phyloP scores from a whole-genome alignment of 106 monocot species.

The Dendrobium catenatum region DNA sequence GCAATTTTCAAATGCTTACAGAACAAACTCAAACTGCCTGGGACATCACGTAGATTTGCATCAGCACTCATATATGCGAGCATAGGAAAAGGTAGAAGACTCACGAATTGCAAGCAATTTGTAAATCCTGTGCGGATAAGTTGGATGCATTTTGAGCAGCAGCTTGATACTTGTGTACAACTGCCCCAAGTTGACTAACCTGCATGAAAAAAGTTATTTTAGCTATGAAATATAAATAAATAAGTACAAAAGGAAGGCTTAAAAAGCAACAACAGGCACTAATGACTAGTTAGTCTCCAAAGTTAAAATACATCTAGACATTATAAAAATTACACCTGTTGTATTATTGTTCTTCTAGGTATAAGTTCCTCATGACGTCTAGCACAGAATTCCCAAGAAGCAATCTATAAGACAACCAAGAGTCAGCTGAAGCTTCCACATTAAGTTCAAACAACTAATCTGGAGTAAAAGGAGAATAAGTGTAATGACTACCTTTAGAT shows the following conservation, averaged over 20 bases:
- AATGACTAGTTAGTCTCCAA: not conserved
- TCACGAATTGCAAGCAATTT: constrained; percentile 81
- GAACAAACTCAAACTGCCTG: no score
- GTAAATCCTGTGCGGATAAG: constrained; percentile 64
- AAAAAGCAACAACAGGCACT: not conserved
- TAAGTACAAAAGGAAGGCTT: not conserved
- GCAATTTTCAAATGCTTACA: no score
- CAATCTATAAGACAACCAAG: constrained; percentile 33
- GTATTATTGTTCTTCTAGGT: constrained; percentile 74
- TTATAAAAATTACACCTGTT: constrained; percentile 43
- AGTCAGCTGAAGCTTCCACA: not conserved
- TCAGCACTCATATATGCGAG: not conserved
- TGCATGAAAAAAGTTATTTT: constrained; percentile 16
- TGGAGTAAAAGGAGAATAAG: not conserved
- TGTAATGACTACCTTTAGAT: constrained; percentile 56
- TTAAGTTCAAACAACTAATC: not conserved
- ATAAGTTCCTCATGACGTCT: constrained; percentile 91
- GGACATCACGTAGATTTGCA: no score
- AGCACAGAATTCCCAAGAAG: constrained; percentile 95
- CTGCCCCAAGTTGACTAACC: constrained; percentile 77
- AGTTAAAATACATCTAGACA: not conserved
- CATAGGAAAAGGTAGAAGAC: constrained; percentile 2
- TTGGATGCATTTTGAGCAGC: constrained; percentile 44
- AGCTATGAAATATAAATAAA: not conserved
- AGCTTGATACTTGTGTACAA: constrained; percentile 76